Conservation (phyloP, 73 alveolate species). For the Tetrahymena elliotti region DNA sequence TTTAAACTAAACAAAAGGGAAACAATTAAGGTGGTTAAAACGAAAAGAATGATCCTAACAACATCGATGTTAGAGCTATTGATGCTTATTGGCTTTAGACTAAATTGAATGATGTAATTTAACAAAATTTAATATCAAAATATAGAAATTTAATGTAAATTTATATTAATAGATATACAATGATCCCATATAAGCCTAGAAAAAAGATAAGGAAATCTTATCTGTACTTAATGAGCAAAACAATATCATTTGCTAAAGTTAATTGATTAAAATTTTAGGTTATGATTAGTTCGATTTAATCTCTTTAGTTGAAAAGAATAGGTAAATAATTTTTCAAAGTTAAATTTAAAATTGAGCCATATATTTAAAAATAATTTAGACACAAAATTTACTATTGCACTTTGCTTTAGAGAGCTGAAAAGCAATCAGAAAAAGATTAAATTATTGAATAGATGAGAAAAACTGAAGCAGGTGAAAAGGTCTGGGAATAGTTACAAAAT, state of each 20-base stretch:
- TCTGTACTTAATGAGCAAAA: conserved; percentile 36
- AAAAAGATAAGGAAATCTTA: conserved; percentile 35
- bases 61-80: neutral
- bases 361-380: conserved; percentile 41
- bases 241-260: neutral
- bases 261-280: neutral
- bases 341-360: conserved; percentile 42
- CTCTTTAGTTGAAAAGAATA: conserved; percentile 33
- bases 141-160: neutral
- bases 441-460: conserved; percentile 33
- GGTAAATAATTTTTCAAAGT: conserved; percentile 50
- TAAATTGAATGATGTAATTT: neutral
- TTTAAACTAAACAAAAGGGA: conserved; percentile 28
- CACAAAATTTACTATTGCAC: conserved; percentile 47
- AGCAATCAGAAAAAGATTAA: conserved; percentile 37
- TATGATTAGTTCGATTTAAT: conserved; percentile 16
- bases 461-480: conserved; percentile 47
- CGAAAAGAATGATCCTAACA: neutral
- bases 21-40: neutral
- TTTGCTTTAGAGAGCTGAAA: conserved; percentile 33
- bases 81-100: conserved; percentile 9
- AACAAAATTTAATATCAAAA: neutral
- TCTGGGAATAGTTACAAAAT: conserved; percentile 20
- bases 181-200: neutral
- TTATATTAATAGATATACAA: conserved; percentile 21